phyloP scores from a whole-genome alignment of 495 filamentous ascomycete genomes.

The Astrothelium macrocarpum region DNA sequence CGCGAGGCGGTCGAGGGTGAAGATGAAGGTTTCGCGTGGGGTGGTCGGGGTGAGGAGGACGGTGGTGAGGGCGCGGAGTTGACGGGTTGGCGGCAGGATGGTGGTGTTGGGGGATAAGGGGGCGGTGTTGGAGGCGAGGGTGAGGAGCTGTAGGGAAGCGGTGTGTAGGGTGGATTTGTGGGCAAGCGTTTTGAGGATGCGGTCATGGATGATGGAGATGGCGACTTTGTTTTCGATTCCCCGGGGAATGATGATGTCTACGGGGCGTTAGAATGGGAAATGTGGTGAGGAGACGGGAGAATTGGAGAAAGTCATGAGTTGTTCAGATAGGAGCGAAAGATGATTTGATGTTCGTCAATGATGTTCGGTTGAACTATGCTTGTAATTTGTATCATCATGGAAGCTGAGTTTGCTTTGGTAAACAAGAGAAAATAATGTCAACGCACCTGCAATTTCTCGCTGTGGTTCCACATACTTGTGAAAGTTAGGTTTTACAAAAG shows the following conservation, averaged over 20 bases:
- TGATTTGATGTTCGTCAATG: slow-evolving; percentile 19
- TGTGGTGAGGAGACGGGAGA: no score
- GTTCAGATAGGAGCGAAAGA: slow-evolving; percentile 10
- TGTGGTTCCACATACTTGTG: slow-evolving; percentile 86
- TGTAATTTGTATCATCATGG: slow-evolving; percentile 17
- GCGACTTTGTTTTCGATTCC: slow-evolving; percentile 90
- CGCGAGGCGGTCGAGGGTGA: slow-evolving; percentile 85
- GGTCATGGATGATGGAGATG: slow-evolving; percentile 85
- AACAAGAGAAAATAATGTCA: not conserved
- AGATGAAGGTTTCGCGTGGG: slow-evolving; percentile 82
- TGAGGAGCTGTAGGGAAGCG: slow-evolving; percentile 62
- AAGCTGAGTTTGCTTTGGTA: not conserved
- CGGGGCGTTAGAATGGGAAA: slow-evolving; percentile 9
- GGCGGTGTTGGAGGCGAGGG: slow-evolving; percentile 54
- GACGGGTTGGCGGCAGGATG: slow-evolving; percentile 60
- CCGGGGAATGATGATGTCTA: slow-evolving; percentile 89
- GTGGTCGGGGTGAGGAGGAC: slow-evolving; percentile 76
- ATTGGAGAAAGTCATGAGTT: not conserved
- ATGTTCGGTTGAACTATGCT: slow-evolving; percentile 26
- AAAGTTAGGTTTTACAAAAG: slow-evolving; percentile 91
- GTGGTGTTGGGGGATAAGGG: slow-evolving; percentile 64
- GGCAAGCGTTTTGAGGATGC: slow-evolving; percentile 70
- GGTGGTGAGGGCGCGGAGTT: slow-evolving; percentile 80
- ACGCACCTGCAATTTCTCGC: slow-evolving; percentile 59
- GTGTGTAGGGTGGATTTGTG: slow-evolving; percentile 81